phyloP scores from a whole-genome alignment of 2,329 filamentous ascomycete species.

The Dactylellina haptotyla region DNA sequence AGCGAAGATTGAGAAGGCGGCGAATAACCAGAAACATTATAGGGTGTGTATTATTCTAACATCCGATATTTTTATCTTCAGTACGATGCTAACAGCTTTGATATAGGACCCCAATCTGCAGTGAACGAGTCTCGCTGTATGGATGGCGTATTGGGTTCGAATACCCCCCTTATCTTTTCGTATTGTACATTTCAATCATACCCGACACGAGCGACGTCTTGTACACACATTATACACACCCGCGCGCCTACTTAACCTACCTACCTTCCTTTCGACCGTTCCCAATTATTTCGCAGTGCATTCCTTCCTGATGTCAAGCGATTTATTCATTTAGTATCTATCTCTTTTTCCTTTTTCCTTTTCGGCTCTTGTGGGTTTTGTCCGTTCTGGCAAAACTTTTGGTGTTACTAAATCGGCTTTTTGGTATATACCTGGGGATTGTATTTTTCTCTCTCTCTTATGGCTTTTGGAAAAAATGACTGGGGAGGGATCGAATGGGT shows the following conservation, averaged over 20 bases:
- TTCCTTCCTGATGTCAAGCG: too few species aligned
- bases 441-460: neutral
- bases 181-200: constrained; percentile 19
- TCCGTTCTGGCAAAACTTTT: too few species aligned
- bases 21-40: constrained; percentile 77
- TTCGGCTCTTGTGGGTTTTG: neutral
- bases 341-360: neutral
- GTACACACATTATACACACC: neutral
- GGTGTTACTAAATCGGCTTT: neutral
- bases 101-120: constrained; percentile 45
- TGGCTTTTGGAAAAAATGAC: too few species aligned
- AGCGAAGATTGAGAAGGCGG: constrained; percentile 76
- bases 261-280: too few species aligned
- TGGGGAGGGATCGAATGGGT: too few species aligned
- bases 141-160: neutral
- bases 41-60: constrained; percentile 37
- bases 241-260: too few species aligned
- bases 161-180: neutral
- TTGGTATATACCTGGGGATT: neutral
- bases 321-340: neutral
- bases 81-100: neutral
- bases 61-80: too few species aligned
- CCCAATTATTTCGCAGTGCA: too few species aligned
- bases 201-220: neutral
- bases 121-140: constrained; percentile 6